These are phyloP conservation scores for Rhodotorula sp. DNA, from an alignment of 1,284 basidiomycete species.

Conservation along the genomic window DNA sequence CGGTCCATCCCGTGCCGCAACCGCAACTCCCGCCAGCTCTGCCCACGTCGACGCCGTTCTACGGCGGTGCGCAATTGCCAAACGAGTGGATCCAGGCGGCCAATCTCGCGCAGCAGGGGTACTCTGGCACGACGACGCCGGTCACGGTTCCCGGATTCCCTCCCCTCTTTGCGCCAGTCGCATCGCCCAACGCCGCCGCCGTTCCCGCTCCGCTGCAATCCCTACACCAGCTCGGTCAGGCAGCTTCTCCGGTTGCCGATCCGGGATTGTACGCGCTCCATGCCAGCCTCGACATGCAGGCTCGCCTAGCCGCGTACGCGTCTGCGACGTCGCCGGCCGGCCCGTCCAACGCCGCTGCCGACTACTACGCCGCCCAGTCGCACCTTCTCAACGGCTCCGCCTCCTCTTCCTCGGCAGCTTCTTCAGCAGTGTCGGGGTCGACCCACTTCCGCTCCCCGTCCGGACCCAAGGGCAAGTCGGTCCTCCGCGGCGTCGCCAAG, in stretches of 20 bases:
- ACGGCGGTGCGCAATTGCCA: slow-evolving; percentile 8
- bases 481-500: not conserved
- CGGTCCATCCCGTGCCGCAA: not conserved
- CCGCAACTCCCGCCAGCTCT: not conserved
- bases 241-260: slow-evolving; percentile 6
- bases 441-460: not conserved
- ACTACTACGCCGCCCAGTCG: not conserved
- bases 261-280: slow-evolving; percentile 30
- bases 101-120: slow-evolving; percentile 7
- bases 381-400: not conserved
- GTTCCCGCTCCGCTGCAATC: slow-evolving; percentile 2
- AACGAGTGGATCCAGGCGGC: slow-evolving; percentile 27
- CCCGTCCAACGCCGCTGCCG: not conserved
- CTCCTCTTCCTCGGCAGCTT: not conserved
- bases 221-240: slow-evolving; percentile 13
- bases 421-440: not conserved
- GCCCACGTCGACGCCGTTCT: not conserved
- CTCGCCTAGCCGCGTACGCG: slow-evolving; percentile 5
- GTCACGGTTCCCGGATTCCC: slow-evolving; percentile 6
- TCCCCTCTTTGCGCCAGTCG: not conserved
- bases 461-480: not conserved
- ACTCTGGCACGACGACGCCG: slow-evolving; percentile 4
- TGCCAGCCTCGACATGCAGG: slow-evolving; percentile 33
- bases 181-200: not conserved
- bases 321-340: not conserved